phyloP scores from a whole-genome alignment of 768 basidiomycete species.

The Hemileccinum impolitum region DNA sequence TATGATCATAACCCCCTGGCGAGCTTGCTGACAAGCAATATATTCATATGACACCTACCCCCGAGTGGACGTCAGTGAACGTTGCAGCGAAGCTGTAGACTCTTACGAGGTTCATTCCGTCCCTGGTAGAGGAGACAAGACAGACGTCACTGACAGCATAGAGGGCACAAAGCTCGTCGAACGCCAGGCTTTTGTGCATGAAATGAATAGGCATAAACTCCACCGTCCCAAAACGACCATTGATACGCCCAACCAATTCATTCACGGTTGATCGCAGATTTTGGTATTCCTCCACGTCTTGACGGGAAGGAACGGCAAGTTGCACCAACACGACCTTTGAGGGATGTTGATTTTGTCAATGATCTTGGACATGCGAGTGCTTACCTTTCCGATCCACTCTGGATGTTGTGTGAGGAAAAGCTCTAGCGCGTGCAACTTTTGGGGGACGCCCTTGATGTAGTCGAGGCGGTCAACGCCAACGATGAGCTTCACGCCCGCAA shows the following conservation, averaged over 20 bases:
- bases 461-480: conserved; percentile 98
- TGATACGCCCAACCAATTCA: conserved; percentile 97
- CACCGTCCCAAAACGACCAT: conserved; percentile 97
- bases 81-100: conserved; percentile 2
- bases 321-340: conserved; percentile 91
- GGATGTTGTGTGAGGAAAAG: conserved; percentile 96
- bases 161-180: conserved; percentile 96
- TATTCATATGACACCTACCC: conserved; percentile 96
- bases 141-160: conserved; percentile 97
- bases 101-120: conserved; percentile 97
- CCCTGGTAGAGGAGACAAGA: conserved; percentile 89
- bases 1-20: conserved; percentile 95
- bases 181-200: conserved; percentile 92
- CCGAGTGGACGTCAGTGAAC: conserved; percentile 6
- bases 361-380: conserved; percentile 6
- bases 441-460: conserved; percentile 99
- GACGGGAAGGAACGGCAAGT: conserved; percentile 94
- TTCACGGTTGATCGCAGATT: conserved; percentile 94
- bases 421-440: conserved; percentile 95
- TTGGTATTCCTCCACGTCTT: conserved; percentile 99
- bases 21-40: conserved; percentile 88
- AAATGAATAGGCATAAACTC: conserved; percentile 99
- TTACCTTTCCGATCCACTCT: conserved; percentile 96
- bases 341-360: background rate
- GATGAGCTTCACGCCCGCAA: conserved; percentile 93